A percentile compares a stretch with the other conserved stretches of the same genome.
Evolutionary conservation across 257 asterid genomes (phyloP).

Genomic region (Solanum piurae): DNA sequence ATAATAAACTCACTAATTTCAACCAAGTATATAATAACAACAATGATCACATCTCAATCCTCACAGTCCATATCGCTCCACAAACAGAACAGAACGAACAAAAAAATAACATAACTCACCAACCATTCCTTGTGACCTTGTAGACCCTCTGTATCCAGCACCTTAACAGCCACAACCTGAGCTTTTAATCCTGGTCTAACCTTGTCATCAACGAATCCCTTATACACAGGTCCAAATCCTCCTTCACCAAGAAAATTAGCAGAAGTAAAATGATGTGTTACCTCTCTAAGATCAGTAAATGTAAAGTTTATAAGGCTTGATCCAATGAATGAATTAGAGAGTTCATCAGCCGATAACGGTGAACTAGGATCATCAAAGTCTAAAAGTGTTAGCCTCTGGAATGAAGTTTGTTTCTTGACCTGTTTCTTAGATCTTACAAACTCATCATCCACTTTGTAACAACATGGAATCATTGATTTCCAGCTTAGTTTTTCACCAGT

Average conservation of each 20-base stretch:
- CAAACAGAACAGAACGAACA: background rate
- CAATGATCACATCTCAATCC: background rate
- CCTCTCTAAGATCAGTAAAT: constrained; percentile 4
- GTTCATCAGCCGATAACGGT: background rate
- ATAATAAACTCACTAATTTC: background rate
- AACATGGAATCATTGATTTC: constrained; percentile 5
- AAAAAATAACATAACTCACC: background rate
- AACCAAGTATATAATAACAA: background rate
- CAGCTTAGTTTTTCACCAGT: background rate
- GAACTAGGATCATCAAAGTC: constrained; percentile 5
- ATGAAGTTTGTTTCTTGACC: background rate
- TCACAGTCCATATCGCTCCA: background rate
- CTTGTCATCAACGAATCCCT: constrained; percentile 1
- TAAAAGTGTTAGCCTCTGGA: background rate
- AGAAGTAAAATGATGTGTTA: background rate
- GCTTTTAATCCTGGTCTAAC: background rate
- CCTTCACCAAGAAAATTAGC: constrained; percentile 3
- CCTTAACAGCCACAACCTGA: constrained; percentile 7
- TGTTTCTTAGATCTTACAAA: background rate
- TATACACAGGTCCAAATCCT: constrained; percentile 1
- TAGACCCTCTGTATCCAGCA: constrained; percentile 1
- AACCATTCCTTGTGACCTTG: constrained; percentile 11
- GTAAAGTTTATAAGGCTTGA: background rate
- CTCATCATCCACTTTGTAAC: background rate
- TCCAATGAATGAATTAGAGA: constrained; percentile 6